Conservation (phyloP, 2,329 filamentous ascomycete genomes). For the Paecilomyces sp. region DNA sequence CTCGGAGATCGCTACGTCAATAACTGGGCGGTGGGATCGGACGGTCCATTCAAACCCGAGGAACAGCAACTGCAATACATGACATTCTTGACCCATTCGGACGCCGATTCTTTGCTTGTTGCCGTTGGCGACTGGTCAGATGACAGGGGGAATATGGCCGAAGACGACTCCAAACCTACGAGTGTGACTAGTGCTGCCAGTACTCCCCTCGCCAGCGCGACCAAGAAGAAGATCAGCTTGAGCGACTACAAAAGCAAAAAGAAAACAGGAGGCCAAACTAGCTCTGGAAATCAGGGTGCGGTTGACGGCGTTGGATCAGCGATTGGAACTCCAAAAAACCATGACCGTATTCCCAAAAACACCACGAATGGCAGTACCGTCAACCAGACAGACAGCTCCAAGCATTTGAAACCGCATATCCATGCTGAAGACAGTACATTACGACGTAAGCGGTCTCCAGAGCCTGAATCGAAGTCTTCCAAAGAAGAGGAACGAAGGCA, state of each 20-base stretch:
- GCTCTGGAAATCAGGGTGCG: slow-evolving; percentile 17
- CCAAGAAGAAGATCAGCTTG: slow-evolving; percentile 57
- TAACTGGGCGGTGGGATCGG: slow-evolving; percentile 41
- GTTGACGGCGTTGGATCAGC: slow-evolving; percentile 10
- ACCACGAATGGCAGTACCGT: background rate
- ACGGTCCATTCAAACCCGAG: slow-evolving; percentile 46
- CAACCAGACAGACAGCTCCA: background rate
- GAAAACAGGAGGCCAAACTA: slow-evolving; percentile 24
- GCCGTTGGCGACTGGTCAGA: slow-evolving; percentile 50
- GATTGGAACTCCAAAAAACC: slow-evolving; percentile 11
- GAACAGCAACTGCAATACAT: slow-evolving; percentile 57
- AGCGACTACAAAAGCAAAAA: slow-evolving; percentile 55
- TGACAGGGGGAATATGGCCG: slow-evolving; percentile 39
- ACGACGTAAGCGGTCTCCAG: slow-evolving; percentile 20
- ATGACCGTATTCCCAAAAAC: slow-evolving; percentile 13
- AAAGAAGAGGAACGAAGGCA: slow-evolving; percentile 9
- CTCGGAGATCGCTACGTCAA: slow-evolving; percentile 35
- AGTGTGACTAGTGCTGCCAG: slow-evolving; percentile 28
- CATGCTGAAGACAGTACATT: slow-evolving; percentile 5
- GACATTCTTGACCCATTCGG: slow-evolving; percentile 54
- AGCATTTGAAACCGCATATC: background rate
- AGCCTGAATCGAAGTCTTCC: slow-evolving; percentile 12
- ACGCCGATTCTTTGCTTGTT: slow-evolving; percentile 45
- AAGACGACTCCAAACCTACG: slow-evolving; percentile 28
- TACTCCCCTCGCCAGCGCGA: slow-evolving; percentile 33